Percentiles rank a stretch among this genome's conserved stretches.
Conservation (phyloP, 805 yeast species). For the Candida piceae region DNA sequence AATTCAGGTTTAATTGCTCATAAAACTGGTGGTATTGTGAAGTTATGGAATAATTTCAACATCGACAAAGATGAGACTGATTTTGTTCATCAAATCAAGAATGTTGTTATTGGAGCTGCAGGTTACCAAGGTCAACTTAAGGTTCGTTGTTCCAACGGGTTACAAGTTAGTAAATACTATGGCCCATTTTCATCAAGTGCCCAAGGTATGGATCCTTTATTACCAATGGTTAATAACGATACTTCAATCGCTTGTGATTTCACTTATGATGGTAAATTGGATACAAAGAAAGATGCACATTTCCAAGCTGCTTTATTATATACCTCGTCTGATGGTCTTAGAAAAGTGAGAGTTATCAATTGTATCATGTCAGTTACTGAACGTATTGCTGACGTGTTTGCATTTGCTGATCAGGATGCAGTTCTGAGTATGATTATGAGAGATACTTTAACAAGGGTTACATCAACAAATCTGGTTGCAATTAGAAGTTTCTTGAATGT, state of each 20-base stretch:
- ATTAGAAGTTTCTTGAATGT: constrained; percentile 27
- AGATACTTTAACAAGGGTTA: constrained; percentile 38
- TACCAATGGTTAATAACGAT: constrained; percentile 61
- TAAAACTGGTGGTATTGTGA: constrained; percentile 67
- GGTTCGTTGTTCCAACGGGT: constrained; percentile 81
- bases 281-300: constrained; percentile 70
- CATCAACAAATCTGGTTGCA: constrained; percentile 33
- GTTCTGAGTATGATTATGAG: constrained; percentile 49
- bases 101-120: constrained; percentile 41
- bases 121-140: constrained; percentile 84
- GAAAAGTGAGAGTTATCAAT: constrained; percentile 86
- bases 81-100: constrained; percentile 55
- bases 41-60: constrained; percentile 62
- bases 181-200: constrained; percentile 46
- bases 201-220: constrained; percentile 52
- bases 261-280: constrained; percentile 69
- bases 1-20: constrained; percentile 61
- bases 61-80: constrained; percentile 62
- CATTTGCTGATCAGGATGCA: constrained; percentile 75
- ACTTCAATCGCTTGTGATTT: constrained; percentile 68
- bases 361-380: constrained; percentile 77
- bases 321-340: constrained; percentile 67
- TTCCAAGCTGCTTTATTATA: constrained; percentile 88
- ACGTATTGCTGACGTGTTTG: constrained; percentile 65
- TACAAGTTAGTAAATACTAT: constrained; percentile 73